Evolutionary conservation across 805 yeast species (phyloP).

Genomic region (Zygosaccharomyces bisporus): DNA sequence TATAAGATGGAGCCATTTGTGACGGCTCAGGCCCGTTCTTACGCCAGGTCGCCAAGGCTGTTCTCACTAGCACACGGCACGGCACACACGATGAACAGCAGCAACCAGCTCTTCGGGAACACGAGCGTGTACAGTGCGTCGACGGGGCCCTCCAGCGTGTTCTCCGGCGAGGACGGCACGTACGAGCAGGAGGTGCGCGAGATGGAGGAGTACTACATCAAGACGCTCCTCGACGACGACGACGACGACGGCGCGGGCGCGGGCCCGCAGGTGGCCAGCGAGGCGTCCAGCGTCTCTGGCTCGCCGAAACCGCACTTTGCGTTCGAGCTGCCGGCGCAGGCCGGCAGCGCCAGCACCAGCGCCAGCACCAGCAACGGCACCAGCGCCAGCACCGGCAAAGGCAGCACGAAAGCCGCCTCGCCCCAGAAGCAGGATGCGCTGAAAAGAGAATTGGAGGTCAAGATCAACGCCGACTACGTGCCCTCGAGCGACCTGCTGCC

Average conservation of each 20-base stretch:
- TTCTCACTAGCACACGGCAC: neutral
- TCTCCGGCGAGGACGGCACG: conserved; percentile 26
- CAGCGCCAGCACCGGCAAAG: too few species aligned
- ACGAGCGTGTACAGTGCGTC: conserved; percentile 4
- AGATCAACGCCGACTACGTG: conserved; percentile 26
- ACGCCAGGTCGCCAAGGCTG: neutral
- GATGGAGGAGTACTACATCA: conserved; percentile 35
- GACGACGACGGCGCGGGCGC: conserved; percentile 10
- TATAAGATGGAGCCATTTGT: conserved; percentile 5
- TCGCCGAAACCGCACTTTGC: conserved; percentile 7
- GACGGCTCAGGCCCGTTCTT: neutral
- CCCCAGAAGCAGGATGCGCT: neutral
- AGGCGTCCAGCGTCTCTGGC: conserved; percentile 5
- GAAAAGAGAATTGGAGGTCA: conserved; percentile 26
- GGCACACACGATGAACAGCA: neutral
- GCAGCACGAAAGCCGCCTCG: neutral
- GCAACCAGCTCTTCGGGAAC: neutral
- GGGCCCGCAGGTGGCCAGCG: conserved; percentile 7
- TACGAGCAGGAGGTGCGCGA: conserved; percentile 29
- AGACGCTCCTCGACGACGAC: conserved; percentile 30
- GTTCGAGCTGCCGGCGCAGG: neutral
- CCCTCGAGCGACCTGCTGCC: conserved; percentile 25
- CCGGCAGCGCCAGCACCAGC: too few species aligned
- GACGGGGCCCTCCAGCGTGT: conserved; percentile 27
- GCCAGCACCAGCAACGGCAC: too few species aligned